Conservation (phyloP, 345 rosid species). For the Pistacia vera region DNA sequence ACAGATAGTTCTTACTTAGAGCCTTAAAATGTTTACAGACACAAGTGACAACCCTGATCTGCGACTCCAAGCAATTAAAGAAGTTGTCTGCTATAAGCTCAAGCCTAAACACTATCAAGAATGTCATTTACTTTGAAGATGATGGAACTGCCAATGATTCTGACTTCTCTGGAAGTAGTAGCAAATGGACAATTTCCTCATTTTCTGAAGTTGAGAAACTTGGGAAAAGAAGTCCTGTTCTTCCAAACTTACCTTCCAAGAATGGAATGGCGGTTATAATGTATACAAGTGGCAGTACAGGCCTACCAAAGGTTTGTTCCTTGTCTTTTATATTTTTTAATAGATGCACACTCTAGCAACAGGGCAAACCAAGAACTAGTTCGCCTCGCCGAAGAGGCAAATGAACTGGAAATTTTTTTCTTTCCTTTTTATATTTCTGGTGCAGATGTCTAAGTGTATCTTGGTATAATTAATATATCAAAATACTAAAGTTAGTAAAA, state of each 20-base stretch:
- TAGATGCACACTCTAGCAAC: background rate
- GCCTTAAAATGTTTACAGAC: slow-evolving; percentile 59
- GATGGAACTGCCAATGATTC: slow-evolving; percentile 45
- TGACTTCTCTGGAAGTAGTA: slow-evolving; percentile 29
- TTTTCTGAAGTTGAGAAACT: slow-evolving; percentile 77
- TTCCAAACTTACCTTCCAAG: slow-evolving; percentile 69
- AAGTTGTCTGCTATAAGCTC: slow-evolving; percentile 66
- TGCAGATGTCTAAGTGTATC: background rate
- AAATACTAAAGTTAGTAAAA: background rate
- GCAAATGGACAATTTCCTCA: slow-evolving; percentile 60
- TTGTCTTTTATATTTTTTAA: background rate
- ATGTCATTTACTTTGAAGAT: slow-evolving; percentile 77
- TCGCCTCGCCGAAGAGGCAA: background rate
- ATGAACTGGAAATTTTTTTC: background rate
- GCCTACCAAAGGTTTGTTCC: slow-evolving; percentile 79
- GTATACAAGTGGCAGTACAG: slow-evolving; percentile 98
- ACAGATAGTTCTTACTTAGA: slow-evolving; percentile 10
- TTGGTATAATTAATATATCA: background rate
- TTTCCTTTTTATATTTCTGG: background rate
- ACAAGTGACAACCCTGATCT: slow-evolving; percentile 73
- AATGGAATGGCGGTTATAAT: slow-evolving; percentile 72
- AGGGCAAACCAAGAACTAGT: background rate
- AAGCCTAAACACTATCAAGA: slow-evolving; percentile 52
- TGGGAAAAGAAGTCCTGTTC: slow-evolving; percentile 55
- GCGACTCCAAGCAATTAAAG: slow-evolving; percentile 72